phyloP scores from a whole-genome alignment of 768 basidiomycete species.

The Mycena venus region DNA sequence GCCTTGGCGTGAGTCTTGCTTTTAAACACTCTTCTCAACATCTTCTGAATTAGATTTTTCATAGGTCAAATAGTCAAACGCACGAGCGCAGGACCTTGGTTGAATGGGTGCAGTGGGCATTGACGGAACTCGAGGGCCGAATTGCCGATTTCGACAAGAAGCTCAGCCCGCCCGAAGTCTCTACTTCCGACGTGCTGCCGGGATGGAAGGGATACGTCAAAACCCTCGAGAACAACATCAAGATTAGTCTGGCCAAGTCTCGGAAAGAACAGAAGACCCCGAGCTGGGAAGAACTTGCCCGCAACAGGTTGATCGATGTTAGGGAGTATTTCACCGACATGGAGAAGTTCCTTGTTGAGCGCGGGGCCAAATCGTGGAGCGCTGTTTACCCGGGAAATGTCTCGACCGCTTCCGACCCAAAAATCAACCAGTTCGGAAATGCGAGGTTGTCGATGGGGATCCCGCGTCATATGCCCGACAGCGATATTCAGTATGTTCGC shows the following conservation, averaged over 20 bases:
- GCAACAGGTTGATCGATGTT: constrained; percentile 41
- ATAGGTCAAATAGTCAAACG: constrained; percentile 25
- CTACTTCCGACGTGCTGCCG: background rate
- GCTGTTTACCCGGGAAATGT: constrained; percentile 51
- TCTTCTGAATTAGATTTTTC: background rate
- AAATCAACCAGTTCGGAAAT: constrained; percentile 10
- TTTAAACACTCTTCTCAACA: background rate
- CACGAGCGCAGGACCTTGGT: constrained; percentile 44
- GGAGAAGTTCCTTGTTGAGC: constrained; percentile 46
- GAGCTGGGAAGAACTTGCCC: constrained; percentile 19
- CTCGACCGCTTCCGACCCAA: constrained; percentile 31
- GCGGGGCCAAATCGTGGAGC: constrained; percentile 58
- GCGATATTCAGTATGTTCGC: constrained; percentile 38
- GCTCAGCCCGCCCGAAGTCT: background rate
- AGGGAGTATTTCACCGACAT: constrained; percentile 51
- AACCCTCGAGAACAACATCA: background rate
- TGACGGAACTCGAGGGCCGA: constrained; percentile 36
- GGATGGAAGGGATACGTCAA: constrained; percentile 31
- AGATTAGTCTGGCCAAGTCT: background rate
- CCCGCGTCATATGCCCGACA: no score
- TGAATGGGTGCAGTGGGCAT: constrained; percentile 55
- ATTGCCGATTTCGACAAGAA: constrained; percentile 39
- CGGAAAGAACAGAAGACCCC: constrained; percentile 24
- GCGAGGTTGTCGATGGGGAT: no score
- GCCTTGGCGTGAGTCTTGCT: constrained; percentile 27